Evolutionary conservation across 2,329 filamentous ascomycete species (phyloP), one percentile per base, ranked within the genome.

Genomic region (Alternaria sp.): DNA sequence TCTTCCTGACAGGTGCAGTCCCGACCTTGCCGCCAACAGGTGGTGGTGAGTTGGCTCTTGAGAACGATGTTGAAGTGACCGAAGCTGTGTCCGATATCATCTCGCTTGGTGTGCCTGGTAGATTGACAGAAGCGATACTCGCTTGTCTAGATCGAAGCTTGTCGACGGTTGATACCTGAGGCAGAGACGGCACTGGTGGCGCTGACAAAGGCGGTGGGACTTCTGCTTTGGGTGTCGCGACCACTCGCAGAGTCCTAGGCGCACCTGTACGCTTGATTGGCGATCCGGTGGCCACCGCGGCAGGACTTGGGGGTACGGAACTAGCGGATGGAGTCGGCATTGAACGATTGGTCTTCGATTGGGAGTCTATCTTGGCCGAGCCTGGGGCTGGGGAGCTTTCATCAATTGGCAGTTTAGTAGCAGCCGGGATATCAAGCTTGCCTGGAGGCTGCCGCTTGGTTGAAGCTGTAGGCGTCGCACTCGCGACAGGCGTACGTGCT

Each of bases 31-130:
- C 81, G 30, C 86, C 86, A 8, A 89, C 52, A 6, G 73, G 90
- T 27, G 82, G 82, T 4, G 92, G 91, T 4, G 91, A 93, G 72
- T 85, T 91, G 16, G 91, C 87, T 44, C 91, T 86, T 14, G 92
- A 92, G 34, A 91, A 80, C 2, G 91, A 92, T 3, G 88, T 85
- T 16, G 92, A 94, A 5, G 92, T 85, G 22, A 93, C 82, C 0
- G 90, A 93, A 11, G 91, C 88, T 56, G 86, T 92, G 73, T 94
- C 92, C n/a, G 90, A 93, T 36, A 92, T 84, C 57, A 88, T 83
- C 71, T 94, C 92, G 72, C 90, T 93, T 1, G 92, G 91, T 1
- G 91, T 93, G 28, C 88, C 88, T n/a, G 92, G 90, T 7, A 86
- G 83, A 58, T 90, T 86, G 51, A 84, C 78, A 1, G 87, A 88